Evolutionary conservation across 768 basidiomycete genomes (phyloP), one percentile per base, ranked within the genome.

Genomic region (Porphyrellus cyaneotinctus): DNA sequence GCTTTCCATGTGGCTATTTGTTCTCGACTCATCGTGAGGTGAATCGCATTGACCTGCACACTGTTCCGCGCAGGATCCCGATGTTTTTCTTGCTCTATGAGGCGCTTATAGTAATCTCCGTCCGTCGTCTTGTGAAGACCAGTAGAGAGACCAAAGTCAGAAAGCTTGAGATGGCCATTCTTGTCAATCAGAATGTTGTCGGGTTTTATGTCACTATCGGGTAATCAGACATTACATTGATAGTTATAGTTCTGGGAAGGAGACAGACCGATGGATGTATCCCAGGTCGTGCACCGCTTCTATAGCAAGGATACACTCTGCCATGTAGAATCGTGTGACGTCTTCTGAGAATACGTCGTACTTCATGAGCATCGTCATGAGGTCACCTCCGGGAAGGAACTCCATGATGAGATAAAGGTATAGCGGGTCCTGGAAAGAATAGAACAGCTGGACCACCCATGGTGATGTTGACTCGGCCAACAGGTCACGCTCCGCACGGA

Each of bases 351-450:
- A 98, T 9, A 95, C 89, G 70, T 97, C 95, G 72, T 99, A 98
- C 72, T 97, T 98, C 87, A 99, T 99, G 61, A 99, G 76, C 95
- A 98, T 99, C 13, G 97, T 97, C 95, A 99, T 98, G 57, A 99
- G 77, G 69, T 99, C 95, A n/a, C 95, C 95, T 41, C 95, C 95
- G 33, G 83, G 82, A 39, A 84, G 76, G 71, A 87, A 88, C 72
- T 88, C 87, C 95, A 99, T 99, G 76, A 99, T 90, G 54, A 99
- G 82, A 74, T 97, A 99, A 24, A 99, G 83, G 67, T 95, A 97
- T 47, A 91, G 75, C 2, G 90, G 83, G 69, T 98, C 97, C 70
- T 99, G 95, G 79, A 97, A 98, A 33, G 95, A 97, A 72, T 97
- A 98, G 77, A 88, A 98, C 17, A 98, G 77, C 64, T 97, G 95